A percentile compares a stretch with the other conserved stretches of the same genome.
Evolutionary conservation across 2,329 filamentous ascomycete genomes (phyloP).

Genomic region (Trichoderma atrobrunneum): DNA sequence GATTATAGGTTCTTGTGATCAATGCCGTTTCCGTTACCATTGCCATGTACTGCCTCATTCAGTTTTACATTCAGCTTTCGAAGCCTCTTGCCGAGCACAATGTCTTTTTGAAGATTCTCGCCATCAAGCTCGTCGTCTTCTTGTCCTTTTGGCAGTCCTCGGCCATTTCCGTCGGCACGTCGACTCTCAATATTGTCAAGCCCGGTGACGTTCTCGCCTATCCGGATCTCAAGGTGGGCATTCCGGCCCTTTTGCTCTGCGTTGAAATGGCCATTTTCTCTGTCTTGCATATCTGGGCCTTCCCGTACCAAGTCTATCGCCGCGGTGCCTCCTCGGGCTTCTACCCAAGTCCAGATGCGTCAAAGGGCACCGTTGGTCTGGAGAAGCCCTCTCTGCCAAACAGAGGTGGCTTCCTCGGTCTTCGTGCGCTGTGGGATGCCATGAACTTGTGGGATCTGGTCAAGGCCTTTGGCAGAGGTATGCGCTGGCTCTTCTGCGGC

Average conservation of each 20-base stretch:
- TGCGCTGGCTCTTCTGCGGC: conserved; percentile 79
- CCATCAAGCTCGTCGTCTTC: conserved; percentile 90
- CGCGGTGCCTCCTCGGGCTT: conserved; percentile 42
- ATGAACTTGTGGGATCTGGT: conserved; percentile 80
- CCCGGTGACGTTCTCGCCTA: conserved; percentile 61
- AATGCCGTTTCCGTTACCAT: conserved; percentile 71
- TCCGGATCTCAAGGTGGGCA: conserved; percentile 76
- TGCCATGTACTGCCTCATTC: conserved; percentile 85
- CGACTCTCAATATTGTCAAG: conserved; percentile 60
- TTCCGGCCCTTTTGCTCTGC: conserved; percentile 74
- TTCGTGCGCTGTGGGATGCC: conserved; percentile 66
- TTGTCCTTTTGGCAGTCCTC: conserved; percentile 81
- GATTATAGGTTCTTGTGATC: conserved; percentile 57
- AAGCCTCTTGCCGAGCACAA: conserved; percentile 64
- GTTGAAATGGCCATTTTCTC: conserved; percentile 83
- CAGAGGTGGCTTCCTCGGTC: conserved; percentile 61
- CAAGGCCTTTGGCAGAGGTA: conserved; percentile 73
- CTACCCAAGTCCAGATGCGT: conserved; percentile 45
- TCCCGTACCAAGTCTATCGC: conserved; percentile 70
- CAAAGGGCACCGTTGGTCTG: conserved; percentile 39
- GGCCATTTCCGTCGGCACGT: conserved; percentile 51
- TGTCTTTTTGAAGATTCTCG: conserved; percentile 76
- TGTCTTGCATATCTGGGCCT: conserved; percentile 77
- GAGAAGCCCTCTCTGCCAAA: conserved; percentile 51
- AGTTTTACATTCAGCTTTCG: conserved; percentile 79